Evolutionary conservation across 257 asterid species (phyloP), one percentile per base, ranked within the genome.

Genomic region (Gardenia jasminoides): DNA sequence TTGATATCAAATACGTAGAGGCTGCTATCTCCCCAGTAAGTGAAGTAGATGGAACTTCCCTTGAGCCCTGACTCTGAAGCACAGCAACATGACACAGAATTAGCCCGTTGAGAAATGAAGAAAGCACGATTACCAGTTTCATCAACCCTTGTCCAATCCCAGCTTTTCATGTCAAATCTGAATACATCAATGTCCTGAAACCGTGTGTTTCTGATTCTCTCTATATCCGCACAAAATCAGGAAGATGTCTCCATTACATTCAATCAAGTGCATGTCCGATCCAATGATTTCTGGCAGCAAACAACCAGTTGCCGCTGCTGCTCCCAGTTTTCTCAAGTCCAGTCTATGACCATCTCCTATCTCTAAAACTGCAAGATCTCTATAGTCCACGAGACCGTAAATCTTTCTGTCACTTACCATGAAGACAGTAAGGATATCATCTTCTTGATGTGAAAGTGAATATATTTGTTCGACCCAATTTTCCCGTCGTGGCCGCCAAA

Each of bases 1-100:
- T 3, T 6, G 19, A 69, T 69, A 20, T 69, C 56, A 4, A 16
- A 69, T 5, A 26, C 6, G 16, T 20, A 69, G 8, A 69, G 43
- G 12, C 7, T 17, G 5, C 0, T 0, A 0, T 17, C 1, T 1
- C 7, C 24, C 3, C 56, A 0, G 2, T 6, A 20, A 16, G 33
- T 69, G 56, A 69, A 69, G 20, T 69, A 19, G 1, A 69, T 56
- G 26, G 10, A 69, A 19, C 22, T 69, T 19, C 31, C 11, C 20
- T 9, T 69, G 1, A 69, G 33, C 1, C 16, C 56, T 6, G 31
- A 69, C 20, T 39, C 20, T 69, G 74, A 0, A 2, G 48, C 74
- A 2, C 56, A 41, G 26, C 74, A 69, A n/a, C n/a, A n/a, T 11
- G 74, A 69, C 7, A 39, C 1, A 6, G 19, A 19, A 0, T 10